Conservation (phyloP, 2,329 filamentous ascomycete genomes). For the Celoporthe dispersa region DNA sequence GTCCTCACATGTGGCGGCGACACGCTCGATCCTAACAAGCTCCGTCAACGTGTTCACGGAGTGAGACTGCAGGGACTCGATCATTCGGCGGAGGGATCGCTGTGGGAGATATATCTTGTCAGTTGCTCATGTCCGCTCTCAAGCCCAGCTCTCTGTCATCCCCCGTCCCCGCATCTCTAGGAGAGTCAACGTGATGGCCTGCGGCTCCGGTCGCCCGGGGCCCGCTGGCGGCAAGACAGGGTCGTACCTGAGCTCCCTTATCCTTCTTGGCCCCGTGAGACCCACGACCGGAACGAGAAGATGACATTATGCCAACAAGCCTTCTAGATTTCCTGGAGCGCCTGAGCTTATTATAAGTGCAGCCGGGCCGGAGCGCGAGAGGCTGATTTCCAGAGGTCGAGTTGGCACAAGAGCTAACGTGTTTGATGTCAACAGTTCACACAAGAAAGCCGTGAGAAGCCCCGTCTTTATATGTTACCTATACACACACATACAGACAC, state of each 20-base stretch:
- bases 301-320: slow-evolving; percentile 18
- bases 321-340: not conserved
- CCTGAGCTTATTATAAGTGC: not conserved
- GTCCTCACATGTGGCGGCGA: slow-evolving; percentile 61
- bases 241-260: slow-evolving; percentile 25
- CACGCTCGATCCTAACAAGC: slow-evolving; percentile 71
- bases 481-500: not conserved
- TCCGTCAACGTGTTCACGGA: slow-evolving; percentile 76
- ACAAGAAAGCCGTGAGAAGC: not conserved
- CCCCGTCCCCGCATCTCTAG: not conserved
- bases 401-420: not conserved
- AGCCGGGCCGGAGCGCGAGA: not conserved
- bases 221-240: not conserved
- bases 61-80: slow-evolving; percentile 67
- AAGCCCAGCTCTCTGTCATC: not conserved
- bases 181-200: not conserved
- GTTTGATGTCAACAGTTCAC: not conserved
- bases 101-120: slow-evolving; percentile 26
- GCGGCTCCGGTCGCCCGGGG: not conserved
- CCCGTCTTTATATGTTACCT: not conserved
- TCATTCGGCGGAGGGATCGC: slow-evolving; percentile 54
- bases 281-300: slow-evolving; percentile 22
- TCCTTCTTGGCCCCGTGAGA: slow-evolving; percentile 23
- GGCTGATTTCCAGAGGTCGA: not conserved
- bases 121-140: not conserved